These are phyloP conservation scores for Karstenula rhodostoma DNA, from an alignment of 2,329 filamentous ascomycete species.

Conservation along the genomic window DNA sequence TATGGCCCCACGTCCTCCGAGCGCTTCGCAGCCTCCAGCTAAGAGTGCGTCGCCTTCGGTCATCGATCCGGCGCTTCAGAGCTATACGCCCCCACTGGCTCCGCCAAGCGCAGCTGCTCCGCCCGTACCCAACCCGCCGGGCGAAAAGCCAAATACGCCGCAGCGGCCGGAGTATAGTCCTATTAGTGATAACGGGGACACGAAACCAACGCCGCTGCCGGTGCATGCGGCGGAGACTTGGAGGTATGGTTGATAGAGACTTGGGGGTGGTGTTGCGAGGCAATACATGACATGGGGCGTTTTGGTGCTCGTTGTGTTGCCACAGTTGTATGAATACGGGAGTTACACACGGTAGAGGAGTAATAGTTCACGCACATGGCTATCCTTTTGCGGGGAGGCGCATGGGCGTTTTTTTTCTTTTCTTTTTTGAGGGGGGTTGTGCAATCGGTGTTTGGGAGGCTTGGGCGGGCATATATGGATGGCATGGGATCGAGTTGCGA, in stretches of 20 bases:
- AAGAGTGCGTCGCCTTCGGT: constrained; percentile 17
- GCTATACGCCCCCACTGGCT: constrained; percentile 25
- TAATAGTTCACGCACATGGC: background rate
- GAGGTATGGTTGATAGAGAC: constrained; percentile 30
- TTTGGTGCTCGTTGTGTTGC: background rate
- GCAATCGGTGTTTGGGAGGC: background rate
- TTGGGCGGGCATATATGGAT: background rate
- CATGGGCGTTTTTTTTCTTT: background rate
- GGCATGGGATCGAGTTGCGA: background rate
- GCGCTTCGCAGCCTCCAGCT: constrained; percentile 20
- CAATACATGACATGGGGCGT: background rate
- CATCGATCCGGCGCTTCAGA: constrained; percentile 21
- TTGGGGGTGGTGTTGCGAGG: background rate
- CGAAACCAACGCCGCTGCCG: constrained; percentile 20
- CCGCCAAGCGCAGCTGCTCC: constrained; percentile 32
- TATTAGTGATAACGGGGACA: constrained; percentile 43
- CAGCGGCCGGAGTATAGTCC: constrained; percentile 34
- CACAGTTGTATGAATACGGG: background rate
- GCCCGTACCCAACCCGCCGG: constrained; percentile 39
- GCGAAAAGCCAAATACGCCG: constrained; percentile 28
- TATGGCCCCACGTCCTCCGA: constrained; percentile 29
- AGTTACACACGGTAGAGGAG: background rate
- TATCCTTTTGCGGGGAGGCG: background rate
- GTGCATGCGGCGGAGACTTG: constrained; percentile 44
- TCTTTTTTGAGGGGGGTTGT: too few species aligned